phyloP scores from a whole-genome alignment of 2,329 filamentous ascomycete genomes.

The Colletotrichum ledebouriae region DNA sequence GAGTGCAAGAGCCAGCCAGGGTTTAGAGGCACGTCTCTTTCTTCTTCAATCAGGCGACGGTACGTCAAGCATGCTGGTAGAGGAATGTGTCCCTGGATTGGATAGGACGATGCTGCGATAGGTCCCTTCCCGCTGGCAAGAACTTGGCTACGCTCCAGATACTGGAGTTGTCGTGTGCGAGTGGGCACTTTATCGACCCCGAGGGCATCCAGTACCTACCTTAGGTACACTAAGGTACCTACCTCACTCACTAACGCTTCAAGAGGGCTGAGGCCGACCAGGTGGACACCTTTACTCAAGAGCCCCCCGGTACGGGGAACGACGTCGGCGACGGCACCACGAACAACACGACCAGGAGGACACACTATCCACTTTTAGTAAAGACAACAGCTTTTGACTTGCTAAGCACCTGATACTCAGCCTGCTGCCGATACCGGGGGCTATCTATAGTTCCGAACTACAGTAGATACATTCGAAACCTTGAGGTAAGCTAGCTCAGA shows the following conservation, averaged over 20 bases:
- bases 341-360: conserved; percentile 16
- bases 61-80: background rate
- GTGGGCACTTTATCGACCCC: conserved; percentile 22
- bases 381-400: background rate
- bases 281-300: background rate
- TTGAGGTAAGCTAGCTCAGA: background rate
- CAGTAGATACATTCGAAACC: background rate
- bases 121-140: conserved; percentile 14
- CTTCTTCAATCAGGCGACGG: background rate
- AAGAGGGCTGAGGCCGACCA: conserved; percentile 36
- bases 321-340: conserved; percentile 15
- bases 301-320: conserved; percentile 7
- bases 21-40: conserved; percentile 1
- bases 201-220: background rate
- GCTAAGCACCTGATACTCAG: conserved; percentile 9
- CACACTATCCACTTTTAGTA: conserved; percentile 30
- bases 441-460: background rate
- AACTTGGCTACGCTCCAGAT: conserved; percentile 20
- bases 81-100: conserved; percentile 15
- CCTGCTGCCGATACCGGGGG: conserved; percentile 18
- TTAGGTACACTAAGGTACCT: background rate
- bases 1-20: conserved; percentile 4
- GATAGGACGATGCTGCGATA: conserved; percentile 24
- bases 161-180: conserved; percentile 30
- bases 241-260: background rate